These are phyloP conservation scores for Mesembryanthemum crystallinum DNA, from an alignment of 148 eudicot genomes.

Conservation along the genomic window DNA sequence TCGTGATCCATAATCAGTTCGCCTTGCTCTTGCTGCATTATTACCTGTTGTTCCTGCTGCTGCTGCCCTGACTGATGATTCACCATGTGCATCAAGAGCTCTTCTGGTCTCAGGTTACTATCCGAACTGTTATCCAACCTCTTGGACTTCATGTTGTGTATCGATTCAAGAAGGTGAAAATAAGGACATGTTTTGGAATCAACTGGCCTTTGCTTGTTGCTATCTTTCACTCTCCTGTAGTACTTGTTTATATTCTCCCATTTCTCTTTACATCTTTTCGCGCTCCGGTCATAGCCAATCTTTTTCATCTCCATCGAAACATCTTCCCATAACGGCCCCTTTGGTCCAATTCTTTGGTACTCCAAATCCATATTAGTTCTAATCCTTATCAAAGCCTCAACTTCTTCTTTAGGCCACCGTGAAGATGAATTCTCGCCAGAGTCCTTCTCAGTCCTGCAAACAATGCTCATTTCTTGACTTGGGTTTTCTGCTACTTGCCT, in stretches of 20 bases:
- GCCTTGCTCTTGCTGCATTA: constrained; percentile 23
- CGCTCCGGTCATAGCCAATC: constrained; percentile 62
- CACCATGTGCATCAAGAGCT: constrained; percentile 59
- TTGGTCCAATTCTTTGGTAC: constrained; percentile 46
- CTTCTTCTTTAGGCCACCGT: constrained; percentile 85
- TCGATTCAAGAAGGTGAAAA: constrained; percentile 59
- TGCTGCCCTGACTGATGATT: constrained; percentile 35
- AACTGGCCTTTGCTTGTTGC: constrained; percentile 64
- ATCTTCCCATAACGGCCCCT: constrained; percentile 80
- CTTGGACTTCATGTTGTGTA: constrained; percentile 46
- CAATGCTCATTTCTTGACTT: constrained; percentile 25
- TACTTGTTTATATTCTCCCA: constrained; percentile 95
- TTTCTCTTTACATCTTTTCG: constrained; percentile 86
- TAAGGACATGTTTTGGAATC: constrained; percentile 85
- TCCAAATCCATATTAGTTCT: constrained; percentile 49
- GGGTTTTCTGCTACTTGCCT: constrained; percentile 29
- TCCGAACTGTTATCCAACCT: constrained; percentile 34
- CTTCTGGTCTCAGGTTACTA: constrained; percentile 54
- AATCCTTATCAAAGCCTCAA: constrained; percentile 63
- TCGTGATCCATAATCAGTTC: constrained; percentile 20
- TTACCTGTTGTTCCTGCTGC: constrained; percentile 21
- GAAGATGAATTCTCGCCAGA: constrained; percentile 34
- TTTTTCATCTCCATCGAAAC: constrained; percentile 60
- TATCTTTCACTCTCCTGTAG: constrained; percentile 67
- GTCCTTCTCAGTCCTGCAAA: constrained; percentile 24